Conservation (phyloP, 2,329 filamentous ascomycete genomes). For the Penicillium sp. region DNA sequence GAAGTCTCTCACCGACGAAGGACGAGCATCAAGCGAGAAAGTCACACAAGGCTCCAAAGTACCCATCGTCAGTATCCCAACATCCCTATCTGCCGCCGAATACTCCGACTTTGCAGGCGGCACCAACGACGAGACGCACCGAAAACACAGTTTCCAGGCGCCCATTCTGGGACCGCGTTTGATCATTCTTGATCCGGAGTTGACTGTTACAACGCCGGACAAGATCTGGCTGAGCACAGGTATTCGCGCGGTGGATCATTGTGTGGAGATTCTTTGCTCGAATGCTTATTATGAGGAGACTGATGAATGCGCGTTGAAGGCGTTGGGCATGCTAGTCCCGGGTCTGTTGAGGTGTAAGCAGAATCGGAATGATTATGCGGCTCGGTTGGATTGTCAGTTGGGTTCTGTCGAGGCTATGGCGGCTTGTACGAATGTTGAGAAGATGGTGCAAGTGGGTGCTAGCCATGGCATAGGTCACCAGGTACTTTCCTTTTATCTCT, state of each 20-base stretch:
- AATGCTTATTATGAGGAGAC: conserved; percentile 29
- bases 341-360: conserved; percentile 40
- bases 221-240: conserved; percentile 57
- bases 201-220: conserved; percentile 50
- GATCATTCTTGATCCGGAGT: conserved; percentile 54
- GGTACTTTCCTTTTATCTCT: conserved; percentile 21
- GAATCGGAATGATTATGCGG: conserved; percentile 36
- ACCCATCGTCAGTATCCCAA: conserved; percentile 39
- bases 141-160: conserved; percentile 34
- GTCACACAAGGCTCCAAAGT: conserved; percentile 24
- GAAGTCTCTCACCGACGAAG: conserved; percentile 26
- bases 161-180: conserved; percentile 46
- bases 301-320: conserved; percentile 36
- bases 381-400: conserved; percentile 46
- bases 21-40: conserved; percentile 24
- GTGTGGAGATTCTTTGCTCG: conserved; percentile 53
- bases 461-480: conserved; percentile 54
- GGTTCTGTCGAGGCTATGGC: conserved; percentile 54
- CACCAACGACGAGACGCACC: conserved; percentile 32
- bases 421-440: conserved; percentile 35
- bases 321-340: conserved; percentile 40
- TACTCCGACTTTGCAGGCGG: conserved; percentile 40
- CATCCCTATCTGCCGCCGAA: conserved; percentile 41
- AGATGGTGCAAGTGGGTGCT: conserved; percentile 41
- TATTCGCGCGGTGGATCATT: conserved; percentile 55